phyloP scores from a whole-genome alignment of 768 basidiomycete genomes.

The Psilocybe tampanensis region DNA sequence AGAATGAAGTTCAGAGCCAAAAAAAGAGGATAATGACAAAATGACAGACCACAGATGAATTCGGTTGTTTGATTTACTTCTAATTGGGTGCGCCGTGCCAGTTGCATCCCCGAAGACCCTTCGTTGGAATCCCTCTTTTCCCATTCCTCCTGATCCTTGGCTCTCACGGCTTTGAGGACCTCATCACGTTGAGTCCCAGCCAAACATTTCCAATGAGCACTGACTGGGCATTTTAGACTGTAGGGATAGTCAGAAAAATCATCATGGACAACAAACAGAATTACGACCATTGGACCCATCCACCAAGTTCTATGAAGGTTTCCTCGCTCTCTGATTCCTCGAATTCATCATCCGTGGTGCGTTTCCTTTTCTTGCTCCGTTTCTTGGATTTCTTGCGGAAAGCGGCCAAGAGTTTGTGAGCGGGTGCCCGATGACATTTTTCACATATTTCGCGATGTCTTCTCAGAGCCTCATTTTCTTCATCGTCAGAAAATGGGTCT shows the following conservation, averaged over 20 bases:
- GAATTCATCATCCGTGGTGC: conserved; percentile 46
- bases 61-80: conserved; percentile 65
- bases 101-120: conserved; percentile 22
- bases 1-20: neutral
- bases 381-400: conserved; percentile 41
- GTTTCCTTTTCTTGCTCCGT: conserved; percentile 42
- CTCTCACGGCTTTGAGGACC: conserved; percentile 65
- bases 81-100: conserved; percentile 49
- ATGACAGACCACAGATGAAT: conserved; percentile 64
- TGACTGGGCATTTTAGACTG: conserved; percentile 78
- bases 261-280: neutral
- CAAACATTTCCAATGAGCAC: conserved; percentile 78
- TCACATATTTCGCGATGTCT: conserved; percentile 69
- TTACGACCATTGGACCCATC: conserved; percentile 83
- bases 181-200: conserved; percentile 68
- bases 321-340: conserved; percentile 61
- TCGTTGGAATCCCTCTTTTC: conserved; percentile 27
- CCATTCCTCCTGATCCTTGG: conserved; percentile 49
- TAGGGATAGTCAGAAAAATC: conserved; percentile 23
- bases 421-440: conserved; percentile 65
- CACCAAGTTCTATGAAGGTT: conserved; percentile 55
- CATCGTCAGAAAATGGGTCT: conserved; percentile 54
- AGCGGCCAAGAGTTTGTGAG: conserved; percentile 51
- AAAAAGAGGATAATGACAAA: neutral
- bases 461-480: conserved; percentile 53